A percentile compares a stretch with the other conserved stretches of the same genome.
Conservation (phyloP, 2,329 filamentous ascomycete species). For the Apiospora malaysiana region DNA sequence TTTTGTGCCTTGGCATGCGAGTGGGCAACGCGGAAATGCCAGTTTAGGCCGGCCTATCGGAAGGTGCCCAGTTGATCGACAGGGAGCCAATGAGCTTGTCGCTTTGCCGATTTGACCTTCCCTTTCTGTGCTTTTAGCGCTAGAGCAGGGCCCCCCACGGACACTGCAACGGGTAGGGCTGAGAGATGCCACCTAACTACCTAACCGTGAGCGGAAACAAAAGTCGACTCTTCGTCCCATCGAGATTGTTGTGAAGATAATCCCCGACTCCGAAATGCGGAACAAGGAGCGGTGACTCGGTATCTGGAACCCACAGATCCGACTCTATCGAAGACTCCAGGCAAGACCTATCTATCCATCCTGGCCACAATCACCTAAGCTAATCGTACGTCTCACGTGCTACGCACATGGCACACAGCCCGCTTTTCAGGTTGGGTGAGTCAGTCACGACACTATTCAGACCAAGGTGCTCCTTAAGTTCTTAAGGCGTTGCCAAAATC, state of each 20-base stretch:
- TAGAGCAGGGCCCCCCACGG: neutral
- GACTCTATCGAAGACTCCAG: neutral
- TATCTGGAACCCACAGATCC: neutral
- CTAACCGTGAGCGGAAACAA: neutral
- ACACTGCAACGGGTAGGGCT: constrained; percentile 12
- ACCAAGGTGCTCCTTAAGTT: neutral
- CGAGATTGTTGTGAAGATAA: neutral
- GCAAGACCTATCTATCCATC: too few species aligned
- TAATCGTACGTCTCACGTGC: neutral
- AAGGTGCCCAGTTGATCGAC: neutral
- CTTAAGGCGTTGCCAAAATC: neutral
- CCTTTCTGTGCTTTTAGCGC: neutral
- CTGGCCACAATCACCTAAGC: neutral
- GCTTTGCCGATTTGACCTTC: neutral
- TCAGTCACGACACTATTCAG: neutral
- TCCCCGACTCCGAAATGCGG: neutral
- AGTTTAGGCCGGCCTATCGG: neutral
- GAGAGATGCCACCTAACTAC: neutral
- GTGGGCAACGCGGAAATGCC: neutral
- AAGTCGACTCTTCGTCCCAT: neutral
- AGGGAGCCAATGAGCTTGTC: neutral
- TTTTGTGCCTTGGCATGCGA: neutral
- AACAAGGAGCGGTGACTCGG: neutral
- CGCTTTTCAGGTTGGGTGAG: neutral
- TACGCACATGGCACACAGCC: neutral